Evolutionary conservation across 805 yeast species (phyloP), one percentile per base, ranked within the genome.

Genomic region (Barnettozyma botsteinii): DNA sequence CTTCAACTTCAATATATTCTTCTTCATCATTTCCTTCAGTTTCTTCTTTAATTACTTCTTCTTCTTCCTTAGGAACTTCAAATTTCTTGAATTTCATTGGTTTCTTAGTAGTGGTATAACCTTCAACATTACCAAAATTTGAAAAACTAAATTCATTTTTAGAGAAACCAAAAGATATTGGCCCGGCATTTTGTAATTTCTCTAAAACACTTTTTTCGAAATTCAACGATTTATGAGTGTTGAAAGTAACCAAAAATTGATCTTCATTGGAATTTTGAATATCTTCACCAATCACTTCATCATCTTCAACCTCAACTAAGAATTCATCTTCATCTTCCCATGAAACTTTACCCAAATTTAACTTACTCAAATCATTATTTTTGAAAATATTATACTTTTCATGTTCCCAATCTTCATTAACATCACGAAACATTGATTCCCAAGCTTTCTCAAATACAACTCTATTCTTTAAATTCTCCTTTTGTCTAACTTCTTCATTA

Each of bases 401-500:
- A 39, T 68, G 67, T 39, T 62, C 60, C 97, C 97, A 89, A 38
- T 72, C 75, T 26, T 70, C 74, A 51, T 74, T 75, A 37, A 84
- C 86, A 57, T 83, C 86, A 50, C 77, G 81, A 56, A 84, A 89
- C 2, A 93, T 95, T 40, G 73, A 69, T 49, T 73, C 76, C 86
- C 91, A 88, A 18, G 81, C 77, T 53, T 73, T 76, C 48, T 80
- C 75, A 62, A 81, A 84, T 25, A 79, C 76, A 50, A 75, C 77
- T 60, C 73, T 75, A 43, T 79, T 67, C 59, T 75, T 76, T 33
- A 75, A 75, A 53, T 79, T 80, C 55, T 79, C 84, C 45, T 70
- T 65, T 50, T 70, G 73, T 50, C 86, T 71, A 22, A 73, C 67
- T 56, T 84, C 93, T 61, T 83, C 91, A 55, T 79, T 73, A 1